Base-by-base conservation (phyloP, 2,329 filamentous ascomycete species). In the Fusarium sp. region DNA sequence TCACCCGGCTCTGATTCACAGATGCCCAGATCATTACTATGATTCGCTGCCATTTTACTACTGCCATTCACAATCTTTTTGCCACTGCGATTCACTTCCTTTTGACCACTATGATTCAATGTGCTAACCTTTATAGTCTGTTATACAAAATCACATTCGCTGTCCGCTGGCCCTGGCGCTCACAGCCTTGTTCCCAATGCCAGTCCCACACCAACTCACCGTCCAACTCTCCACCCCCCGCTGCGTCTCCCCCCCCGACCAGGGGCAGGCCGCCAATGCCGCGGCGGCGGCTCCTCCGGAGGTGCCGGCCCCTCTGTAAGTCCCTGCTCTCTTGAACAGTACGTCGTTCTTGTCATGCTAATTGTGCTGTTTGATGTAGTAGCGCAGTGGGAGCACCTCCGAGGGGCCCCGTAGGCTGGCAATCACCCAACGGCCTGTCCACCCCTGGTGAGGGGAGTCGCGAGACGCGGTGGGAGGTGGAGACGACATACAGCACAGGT, bases 281-380 rank as follows among this genome's bases (percentile, higher is more conserved):
- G 0, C 44, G 17, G 42, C 22, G 22, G 2, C 0, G 22, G 22
- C 22, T 13, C 22, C 17, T 12, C 11, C 3, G 42, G 4, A 20
- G 22, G 17, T 45, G 42, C 22, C 0, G 12, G 44, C 18, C 44
- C 12, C 44, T 29, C 18, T 0, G 44, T 29, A 46, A 46, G 44
- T 45, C 41, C 1, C 8, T 1, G 8, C 31, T 12, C 14, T 42
- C n/a, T 9, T 39, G 12, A 7, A n/a, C 1, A 12, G 20, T 18
- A 11, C 38, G 13, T n/a, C 7, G 13, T 41, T 20, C 5, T 22
- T 22, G 22, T 22, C 22, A n/a, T n/a, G 0, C 25, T 46, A 15
- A 29, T 9, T 29, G 13, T 27, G 4, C 13, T 29, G 25, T 4
- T 3, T 25, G 13, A 2, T 29, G 7, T 46, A 46, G 44, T 8